phyloP scores from a whole-genome alignment of 371 early-diverging fungal species.

The Cokeromyces recurvatus region DNA sequence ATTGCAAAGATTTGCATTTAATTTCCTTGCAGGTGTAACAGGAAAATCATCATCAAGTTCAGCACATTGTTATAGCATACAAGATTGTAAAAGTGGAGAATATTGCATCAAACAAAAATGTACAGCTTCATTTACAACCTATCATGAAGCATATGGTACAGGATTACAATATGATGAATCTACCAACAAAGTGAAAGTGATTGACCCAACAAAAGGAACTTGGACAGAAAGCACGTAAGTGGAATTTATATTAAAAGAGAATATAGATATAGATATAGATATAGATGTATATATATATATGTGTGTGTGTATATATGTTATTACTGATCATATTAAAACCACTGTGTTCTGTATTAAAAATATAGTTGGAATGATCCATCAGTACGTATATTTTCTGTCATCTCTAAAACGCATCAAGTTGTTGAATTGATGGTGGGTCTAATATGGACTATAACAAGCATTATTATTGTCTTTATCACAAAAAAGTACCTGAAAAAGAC shows the following conservation, averaged over 20 bases:
- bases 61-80: slow-evolving; percentile 23
- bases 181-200: slow-evolving; percentile 40
- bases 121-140: slow-evolving; percentile 46
- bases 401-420: slow-evolving; percentile 50
- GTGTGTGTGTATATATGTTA: too few species aligned
- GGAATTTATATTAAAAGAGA: background rate
- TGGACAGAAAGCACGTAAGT: slow-evolving; percentile 76
- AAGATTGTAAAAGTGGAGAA: slow-evolving; percentile 35
- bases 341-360: too few species aligned
- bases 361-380: slow-evolving; percentile 54
- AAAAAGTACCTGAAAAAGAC: slow-evolving; percentile 38
- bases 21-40: slow-evolving; percentile 53
- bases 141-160: slow-evolving; percentile 72
- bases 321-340: too few species aligned
- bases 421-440: slow-evolving; percentile 63
- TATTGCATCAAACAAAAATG: slow-evolving; percentile 55
- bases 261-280: too few species aligned
- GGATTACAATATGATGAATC: slow-evolving; percentile 61
- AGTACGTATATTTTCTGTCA: slow-evolving; percentile 54
- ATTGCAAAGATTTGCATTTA: slow-evolving; percentile 36
- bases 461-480: slow-evolving; percentile 27
- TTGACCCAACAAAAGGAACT: slow-evolving; percentile 56
- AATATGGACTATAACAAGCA: slow-evolving; percentile 34
- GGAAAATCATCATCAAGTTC: slow-evolving; percentile 17
- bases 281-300: too few species aligned